Conservation (phyloP, 169 alveolate genomes). For the Sarcocystis neurona region DNA sequence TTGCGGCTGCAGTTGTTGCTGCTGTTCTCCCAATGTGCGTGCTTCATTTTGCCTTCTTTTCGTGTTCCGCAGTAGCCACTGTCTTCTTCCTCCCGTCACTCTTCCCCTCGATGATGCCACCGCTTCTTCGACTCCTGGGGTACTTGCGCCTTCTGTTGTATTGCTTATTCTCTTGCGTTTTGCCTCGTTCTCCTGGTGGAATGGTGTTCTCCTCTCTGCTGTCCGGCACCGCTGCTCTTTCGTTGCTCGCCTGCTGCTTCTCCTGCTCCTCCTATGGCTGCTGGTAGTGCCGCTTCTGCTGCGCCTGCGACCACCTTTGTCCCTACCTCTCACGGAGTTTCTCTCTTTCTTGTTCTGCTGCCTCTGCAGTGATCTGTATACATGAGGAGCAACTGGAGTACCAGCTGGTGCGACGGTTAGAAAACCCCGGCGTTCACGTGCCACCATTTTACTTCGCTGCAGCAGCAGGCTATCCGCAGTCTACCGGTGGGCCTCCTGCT, state of each 20-base stretch:
- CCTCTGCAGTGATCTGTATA: neutral
- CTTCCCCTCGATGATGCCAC: no score
- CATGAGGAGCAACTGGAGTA: constrained; percentile 30
- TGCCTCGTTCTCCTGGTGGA: neutral
- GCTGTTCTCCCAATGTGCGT: no score
- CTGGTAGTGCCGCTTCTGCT: neutral
- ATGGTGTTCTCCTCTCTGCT: neutral
- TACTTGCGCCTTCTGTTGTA: no score
- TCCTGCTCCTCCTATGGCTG: neutral
- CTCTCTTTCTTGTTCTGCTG: neutral
- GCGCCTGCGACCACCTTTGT: neutral
- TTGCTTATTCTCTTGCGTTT: no score
- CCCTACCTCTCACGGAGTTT: neutral
- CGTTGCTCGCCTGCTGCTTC: neutral
- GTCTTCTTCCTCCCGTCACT: no score
- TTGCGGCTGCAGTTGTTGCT: no score
- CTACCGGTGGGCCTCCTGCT: no score
- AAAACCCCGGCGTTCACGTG: constrained; percentile 31
- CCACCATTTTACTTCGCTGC: neutral
- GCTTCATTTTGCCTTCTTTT: no score
- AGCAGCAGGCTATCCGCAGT: no score
- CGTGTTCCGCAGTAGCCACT: no score
- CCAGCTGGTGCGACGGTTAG: neutral
- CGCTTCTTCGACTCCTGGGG: no score
- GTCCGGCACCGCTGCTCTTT: neutral